Conservation (phyloP, 306 rosid genomes). For the peach (Prunus persica) region DNA sequence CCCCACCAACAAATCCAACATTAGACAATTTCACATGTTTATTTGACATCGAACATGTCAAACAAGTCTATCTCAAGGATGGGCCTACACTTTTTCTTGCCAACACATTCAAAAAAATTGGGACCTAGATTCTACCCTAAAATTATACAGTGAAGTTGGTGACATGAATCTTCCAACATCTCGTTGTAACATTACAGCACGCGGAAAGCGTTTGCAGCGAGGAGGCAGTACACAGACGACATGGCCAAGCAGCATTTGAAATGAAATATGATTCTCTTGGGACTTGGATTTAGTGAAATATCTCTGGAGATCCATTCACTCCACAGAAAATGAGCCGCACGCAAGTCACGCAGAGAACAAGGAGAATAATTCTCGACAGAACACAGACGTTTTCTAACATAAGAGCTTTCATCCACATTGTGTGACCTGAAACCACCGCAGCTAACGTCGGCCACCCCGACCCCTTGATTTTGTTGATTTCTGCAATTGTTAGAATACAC, state of each 20-base stretch:
- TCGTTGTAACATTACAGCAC: not conserved
- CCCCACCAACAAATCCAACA: not conserved
- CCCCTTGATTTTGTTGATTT: constrained; percentile 69
- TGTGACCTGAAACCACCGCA: constrained; percentile 17
- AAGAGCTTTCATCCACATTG: constrained; percentile 22
- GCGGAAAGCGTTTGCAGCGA: not conserved
- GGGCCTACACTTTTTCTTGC: constrained; percentile 10
- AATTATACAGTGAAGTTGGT: constrained; percentile 14
- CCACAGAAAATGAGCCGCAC: constrained; percentile 23
- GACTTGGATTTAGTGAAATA: not conserved
- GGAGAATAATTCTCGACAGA: constrained; percentile 8
- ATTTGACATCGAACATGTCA: not conserved
- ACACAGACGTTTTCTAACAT: constrained; percentile 6
- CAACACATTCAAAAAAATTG: not conserved
- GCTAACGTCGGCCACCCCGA: constrained; percentile 68
- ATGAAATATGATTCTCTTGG: constrained; percentile 1
- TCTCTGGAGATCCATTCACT: constrained; percentile 17
- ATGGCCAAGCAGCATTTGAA: constrained; percentile 15
- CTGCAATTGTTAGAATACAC: constrained; percentile 41
- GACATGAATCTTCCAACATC: constrained; percentile 25
- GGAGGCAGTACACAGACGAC: constrained; percentile 18
- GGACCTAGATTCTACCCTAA: constrained; percentile 27
- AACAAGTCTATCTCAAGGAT: not conserved
- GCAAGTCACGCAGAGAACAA: constrained; percentile 20
- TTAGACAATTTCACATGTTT: not conserved